Percentiles rank a stretch among this genome's conserved stretches.
Evolutionary conservation across 2,329 filamentous ascomycete genomes (phyloP).

Genomic region (Aplosporella prunicola): DNA sequence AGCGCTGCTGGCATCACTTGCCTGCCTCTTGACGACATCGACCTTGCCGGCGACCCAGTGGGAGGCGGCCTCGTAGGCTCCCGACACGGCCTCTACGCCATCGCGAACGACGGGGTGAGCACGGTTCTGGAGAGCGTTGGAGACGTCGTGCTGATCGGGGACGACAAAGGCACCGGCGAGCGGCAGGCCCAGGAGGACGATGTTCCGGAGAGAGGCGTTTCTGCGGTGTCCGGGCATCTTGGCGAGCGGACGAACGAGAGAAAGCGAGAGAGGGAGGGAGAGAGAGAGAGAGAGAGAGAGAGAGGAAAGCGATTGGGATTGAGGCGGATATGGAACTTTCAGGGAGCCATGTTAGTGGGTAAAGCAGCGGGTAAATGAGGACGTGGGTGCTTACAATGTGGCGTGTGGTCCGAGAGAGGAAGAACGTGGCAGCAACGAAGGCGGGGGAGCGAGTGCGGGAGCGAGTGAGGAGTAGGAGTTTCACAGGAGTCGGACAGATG

Average conservation of each 20-base stretch:
- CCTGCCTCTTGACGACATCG: conserved; percentile 35
- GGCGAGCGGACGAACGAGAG: background rate
- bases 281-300: background rate
- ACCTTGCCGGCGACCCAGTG: conserved; percentile 51
- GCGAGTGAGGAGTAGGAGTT: too few relatives aligned
- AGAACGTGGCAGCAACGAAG: background rate
- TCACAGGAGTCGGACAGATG: too few relatives aligned
- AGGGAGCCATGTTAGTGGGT: too few relatives aligned
- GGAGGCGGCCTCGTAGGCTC: too few relatives aligned
- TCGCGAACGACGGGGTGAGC: conserved; percentile 56
- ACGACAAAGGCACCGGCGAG: conserved; percentile 19
- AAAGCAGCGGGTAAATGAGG: too few relatives aligned
- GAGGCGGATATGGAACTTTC: too few relatives aligned
- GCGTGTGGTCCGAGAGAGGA: too few relatives aligned
- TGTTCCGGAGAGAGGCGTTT: conserved; percentile 20
- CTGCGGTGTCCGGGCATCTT: too few relatives aligned
- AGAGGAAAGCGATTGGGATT: conserved; percentile 1
- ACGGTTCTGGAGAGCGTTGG: conserved; percentile 56
- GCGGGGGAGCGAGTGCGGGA: too few relatives aligned
- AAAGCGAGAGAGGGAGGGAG: background rate
- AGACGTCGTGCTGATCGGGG: conserved; percentile 41
- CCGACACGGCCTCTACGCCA: conserved; percentile 53
- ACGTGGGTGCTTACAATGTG: too few relatives aligned
- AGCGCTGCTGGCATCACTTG: conserved; percentile 17
- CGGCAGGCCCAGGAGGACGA: conserved; percentile 24